Conservation (phyloP, 768 basidiomycete genomes). For the Trametes elegans region DNA sequence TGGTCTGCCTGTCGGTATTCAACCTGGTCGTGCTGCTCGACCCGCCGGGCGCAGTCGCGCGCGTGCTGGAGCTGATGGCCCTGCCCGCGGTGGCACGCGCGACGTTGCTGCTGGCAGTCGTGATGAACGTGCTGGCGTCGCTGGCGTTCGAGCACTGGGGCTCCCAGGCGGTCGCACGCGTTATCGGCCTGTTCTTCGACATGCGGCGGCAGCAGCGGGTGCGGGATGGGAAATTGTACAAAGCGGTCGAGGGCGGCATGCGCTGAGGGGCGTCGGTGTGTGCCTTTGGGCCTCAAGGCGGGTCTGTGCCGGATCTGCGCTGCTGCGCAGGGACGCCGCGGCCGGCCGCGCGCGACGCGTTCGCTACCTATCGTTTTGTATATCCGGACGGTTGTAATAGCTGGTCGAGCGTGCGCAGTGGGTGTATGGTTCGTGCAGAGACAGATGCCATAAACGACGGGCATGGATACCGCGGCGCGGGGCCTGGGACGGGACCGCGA, state of each 20-base stretch:
- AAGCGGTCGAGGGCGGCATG: constrained; percentile 77
- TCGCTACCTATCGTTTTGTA: neutral
- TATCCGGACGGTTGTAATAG: too few species aligned
- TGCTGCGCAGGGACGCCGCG: constrained; percentile 1
- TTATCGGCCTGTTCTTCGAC: constrained; percentile 47
- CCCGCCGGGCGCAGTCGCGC: constrained; percentile 57
- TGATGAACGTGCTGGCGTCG: constrained; percentile 69
- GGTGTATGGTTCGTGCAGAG: neutral
- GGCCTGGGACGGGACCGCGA: constrained; percentile 2
- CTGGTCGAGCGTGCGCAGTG: neutral
- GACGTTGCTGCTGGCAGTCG: constrained; percentile 64
- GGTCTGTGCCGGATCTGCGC: neutral
- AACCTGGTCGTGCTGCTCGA: constrained; percentile 75
- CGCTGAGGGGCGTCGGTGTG: constrained; percentile 18
- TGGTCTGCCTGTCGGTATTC: constrained; percentile 66
- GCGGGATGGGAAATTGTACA: constrained; percentile 77
- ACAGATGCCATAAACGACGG: neutral
- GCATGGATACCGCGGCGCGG: neutral
- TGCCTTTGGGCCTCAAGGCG: neutral
- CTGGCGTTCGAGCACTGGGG: constrained; percentile 79
- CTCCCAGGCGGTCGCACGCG: constrained; percentile 51
- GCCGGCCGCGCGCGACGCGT: neutral
- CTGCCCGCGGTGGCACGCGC: constrained; percentile 68
- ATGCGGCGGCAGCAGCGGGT: constrained; percentile 47
- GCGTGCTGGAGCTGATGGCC: constrained; percentile 73